Conservation (phyloP, 257 asterid genomes). For the Eucommia ulmoides region DNA sequence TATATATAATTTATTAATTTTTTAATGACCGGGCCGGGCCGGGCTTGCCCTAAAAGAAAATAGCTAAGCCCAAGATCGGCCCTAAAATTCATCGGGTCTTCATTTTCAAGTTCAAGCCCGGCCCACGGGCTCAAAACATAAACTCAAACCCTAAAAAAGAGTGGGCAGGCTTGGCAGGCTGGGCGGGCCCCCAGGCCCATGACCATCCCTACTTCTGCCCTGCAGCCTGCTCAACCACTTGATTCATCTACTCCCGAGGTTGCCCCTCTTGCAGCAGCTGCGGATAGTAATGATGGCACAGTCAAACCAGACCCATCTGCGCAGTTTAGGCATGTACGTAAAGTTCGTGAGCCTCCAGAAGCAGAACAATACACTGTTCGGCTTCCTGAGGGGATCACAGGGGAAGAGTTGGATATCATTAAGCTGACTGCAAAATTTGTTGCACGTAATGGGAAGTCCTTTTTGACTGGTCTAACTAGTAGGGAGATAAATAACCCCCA, state of each 20-base stretch:
- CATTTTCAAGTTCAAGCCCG: no score
- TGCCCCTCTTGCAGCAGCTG: conserved; percentile 23
- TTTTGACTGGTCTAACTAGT: conserved; percentile 80
- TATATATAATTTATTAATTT: no score
- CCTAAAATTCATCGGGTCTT: no score
- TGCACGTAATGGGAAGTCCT: conserved; percentile 82
- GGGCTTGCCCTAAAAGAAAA: no score
- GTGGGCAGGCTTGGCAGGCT: no score
- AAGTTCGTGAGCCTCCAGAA: conserved; percentile 91
- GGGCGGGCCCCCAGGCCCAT: no score
- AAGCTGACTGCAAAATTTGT: conserved; percentile 95
- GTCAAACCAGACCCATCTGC: conserved; percentile 65
- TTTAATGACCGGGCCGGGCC: no score
- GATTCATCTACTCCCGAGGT: conserved; percentile 35
- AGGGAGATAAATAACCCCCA: conserved; percentile 82
- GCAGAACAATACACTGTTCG: conserved; percentile 82
- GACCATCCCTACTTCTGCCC: no score
- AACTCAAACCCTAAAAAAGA: no score
- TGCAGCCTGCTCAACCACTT: neutral
- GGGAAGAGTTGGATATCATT: conserved; percentile 87
- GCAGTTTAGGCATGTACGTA: conserved; percentile 43
- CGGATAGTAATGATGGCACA: conserved; percentile 19
- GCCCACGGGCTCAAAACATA: no score
- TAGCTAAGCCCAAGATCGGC: no score
- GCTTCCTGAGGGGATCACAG: conserved; percentile 90